phyloP scores from a whole-genome alignment of 2,329 filamentous ascomycete species.

The Colletotrichum sp. region DNA sequence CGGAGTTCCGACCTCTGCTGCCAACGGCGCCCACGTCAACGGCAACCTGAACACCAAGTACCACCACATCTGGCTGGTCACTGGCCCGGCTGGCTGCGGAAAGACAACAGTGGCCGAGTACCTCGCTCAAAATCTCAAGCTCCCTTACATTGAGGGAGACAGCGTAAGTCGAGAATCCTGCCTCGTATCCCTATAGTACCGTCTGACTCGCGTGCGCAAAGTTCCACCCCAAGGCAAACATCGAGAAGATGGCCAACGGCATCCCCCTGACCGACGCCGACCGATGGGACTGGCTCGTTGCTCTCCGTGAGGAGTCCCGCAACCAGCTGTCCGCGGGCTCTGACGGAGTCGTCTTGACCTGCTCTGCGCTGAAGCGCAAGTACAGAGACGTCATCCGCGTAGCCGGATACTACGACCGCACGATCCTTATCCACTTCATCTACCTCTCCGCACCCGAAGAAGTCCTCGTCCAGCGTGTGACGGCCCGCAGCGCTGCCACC shows the following conservation, averaged over 20 bases:
- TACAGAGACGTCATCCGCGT: slow-evolving; percentile 92
- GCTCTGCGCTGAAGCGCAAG: slow-evolving; percentile 94
- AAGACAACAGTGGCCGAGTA: slow-evolving; percentile 77
- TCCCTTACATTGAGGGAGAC: slow-evolving; percentile 81
- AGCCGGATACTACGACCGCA: slow-evolving; percentile 75
- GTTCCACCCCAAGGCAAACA: slow-evolving; percentile 80
- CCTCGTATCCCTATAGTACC: not conserved
- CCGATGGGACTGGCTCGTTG: slow-evolving; percentile 96
- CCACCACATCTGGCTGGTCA: slow-evolving; percentile 82
- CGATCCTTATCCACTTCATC: slow-evolving; percentile 87
- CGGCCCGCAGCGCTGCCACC: slow-evolving; percentile 59
- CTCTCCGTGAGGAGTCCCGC: slow-evolving; percentile 72
- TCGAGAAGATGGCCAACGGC: slow-evolving; percentile 88
- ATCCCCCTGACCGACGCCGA: slow-evolving; percentile 89
- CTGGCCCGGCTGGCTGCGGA: slow-evolving; percentile 79
- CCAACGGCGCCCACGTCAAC: slow-evolving; percentile 33
- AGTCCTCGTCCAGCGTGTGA: slow-evolving; percentile 77
- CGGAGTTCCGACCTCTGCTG: slow-evolving; percentile 22
- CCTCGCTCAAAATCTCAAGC: slow-evolving; percentile 63
- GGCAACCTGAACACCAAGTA: slow-evolving; percentile 37
- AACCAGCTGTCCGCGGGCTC: slow-evolving; percentile 60
- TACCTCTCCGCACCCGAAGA: slow-evolving; percentile 83
- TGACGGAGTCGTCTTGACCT: slow-evolving; percentile 88
- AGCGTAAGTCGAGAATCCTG: slow-evolving; percentile 62
- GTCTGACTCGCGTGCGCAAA: slow-evolving; percentile 36